These are phyloP conservation scores for Citrus maxima DNA, from an alignment of 345 rosid genomes.

Conservation along the genomic window DNA sequence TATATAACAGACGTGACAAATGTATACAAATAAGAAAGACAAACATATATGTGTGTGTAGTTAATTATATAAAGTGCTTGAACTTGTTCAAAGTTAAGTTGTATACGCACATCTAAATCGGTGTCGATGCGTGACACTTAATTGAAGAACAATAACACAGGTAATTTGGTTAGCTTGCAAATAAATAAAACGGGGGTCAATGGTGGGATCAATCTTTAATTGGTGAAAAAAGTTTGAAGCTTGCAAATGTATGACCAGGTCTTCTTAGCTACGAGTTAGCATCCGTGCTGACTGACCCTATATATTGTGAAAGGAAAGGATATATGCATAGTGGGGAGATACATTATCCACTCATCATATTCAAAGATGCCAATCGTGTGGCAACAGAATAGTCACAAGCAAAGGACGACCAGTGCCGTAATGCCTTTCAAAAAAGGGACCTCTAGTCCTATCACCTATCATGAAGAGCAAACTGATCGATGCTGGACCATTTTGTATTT, in stretches of 20 bases:
- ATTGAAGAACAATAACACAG: background rate
- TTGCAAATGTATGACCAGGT: background rate
- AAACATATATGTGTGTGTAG: too few species aligned
- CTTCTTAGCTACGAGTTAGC: background rate
- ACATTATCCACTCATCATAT: background rate
- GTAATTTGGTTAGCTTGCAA: background rate
- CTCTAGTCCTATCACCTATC: background rate
- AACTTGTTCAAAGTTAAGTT: background rate
- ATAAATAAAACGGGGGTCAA: too few species aligned
- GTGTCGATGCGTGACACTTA: background rate
- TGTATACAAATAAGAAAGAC: background rate
- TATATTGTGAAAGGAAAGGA: too few species aligned
- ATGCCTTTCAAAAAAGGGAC: constrained; percentile 11
- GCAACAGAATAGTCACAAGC: constrained; percentile 3
- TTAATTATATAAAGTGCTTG: background rate
- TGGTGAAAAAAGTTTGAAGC: too few species aligned
- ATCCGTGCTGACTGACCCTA: background rate
- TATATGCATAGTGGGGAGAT: too few species aligned
- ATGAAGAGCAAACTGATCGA: background rate
- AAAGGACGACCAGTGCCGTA: constrained; percentile 14
- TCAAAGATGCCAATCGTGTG: constrained; percentile 49
- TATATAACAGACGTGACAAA: too few species aligned
- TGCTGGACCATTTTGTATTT: constrained; percentile 24
- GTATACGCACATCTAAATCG: background rate
- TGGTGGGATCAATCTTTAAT: too few species aligned